Evolutionary conservation across 1,284 basidiomycete genomes (phyloP).

Genomic region (Sporisorium scitamineum): DNA sequence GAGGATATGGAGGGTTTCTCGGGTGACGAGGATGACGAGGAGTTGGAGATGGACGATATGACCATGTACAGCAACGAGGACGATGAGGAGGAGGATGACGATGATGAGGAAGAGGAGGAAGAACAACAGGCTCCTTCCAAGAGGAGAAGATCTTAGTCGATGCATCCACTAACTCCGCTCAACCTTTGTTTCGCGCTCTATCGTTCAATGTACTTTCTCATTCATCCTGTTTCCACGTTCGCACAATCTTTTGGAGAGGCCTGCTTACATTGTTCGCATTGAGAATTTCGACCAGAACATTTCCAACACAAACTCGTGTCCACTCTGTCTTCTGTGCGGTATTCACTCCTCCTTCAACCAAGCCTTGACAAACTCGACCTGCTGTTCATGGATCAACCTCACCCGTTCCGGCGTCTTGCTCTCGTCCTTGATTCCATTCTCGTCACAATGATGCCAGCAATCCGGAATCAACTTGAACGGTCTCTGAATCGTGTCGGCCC

Average conservation of each 20-base stretch:
- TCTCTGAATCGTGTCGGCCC: constrained; percentile 78
- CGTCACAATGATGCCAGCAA: constrained; percentile 61
- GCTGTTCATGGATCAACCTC: constrained; percentile 81
- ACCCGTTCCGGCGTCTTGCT: constrained; percentile 82
- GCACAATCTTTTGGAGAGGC: not conserved
- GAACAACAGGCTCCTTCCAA: constrained; percentile 33
- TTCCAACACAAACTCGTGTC: not conserved
- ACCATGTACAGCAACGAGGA: constrained; percentile 34
- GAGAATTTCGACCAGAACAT: not conserved
- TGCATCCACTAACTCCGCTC: not conserved
- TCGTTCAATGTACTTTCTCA: constrained; percentile 1
- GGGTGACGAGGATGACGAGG: constrained; percentile 39
- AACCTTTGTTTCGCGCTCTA: not conserved
- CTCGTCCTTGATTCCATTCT: constrained; percentile 51
- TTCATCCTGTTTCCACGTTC: not conserved
- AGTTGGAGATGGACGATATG: constrained; percentile 53
- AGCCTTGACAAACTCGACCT: constrained; percentile 81
- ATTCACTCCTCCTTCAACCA: constrained; percentile 80
- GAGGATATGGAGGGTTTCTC: constrained; percentile 18
- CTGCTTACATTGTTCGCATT: not conserved
- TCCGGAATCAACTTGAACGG: constrained; percentile 90
- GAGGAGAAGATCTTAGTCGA: constrained; percentile 19
- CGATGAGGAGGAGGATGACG: constrained; percentile 36
- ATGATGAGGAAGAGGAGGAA: constrained; percentile 38
- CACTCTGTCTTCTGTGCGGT: not conserved